Conservation (phyloP, 2,329 filamentous ascomycete genomes). For the Hypoxylon sp. region DNA sequence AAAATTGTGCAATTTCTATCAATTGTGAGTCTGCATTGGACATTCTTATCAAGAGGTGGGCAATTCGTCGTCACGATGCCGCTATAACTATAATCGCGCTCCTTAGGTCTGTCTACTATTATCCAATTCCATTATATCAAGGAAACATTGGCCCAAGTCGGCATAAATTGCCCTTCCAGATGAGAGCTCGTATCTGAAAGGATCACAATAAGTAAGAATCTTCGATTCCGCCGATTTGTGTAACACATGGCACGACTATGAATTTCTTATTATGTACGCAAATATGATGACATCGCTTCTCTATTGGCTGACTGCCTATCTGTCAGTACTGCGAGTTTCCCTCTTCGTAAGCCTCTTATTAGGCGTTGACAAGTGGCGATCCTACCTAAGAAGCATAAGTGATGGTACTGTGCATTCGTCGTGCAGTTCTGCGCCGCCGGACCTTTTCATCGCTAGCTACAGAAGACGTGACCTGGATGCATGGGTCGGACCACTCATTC, state of each 20-base stretch:
- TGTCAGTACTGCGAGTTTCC: conserved; percentile 28
- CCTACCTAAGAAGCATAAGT: conserved; percentile 34
- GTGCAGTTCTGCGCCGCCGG: conserved; percentile 20
- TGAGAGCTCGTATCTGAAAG: conserved; percentile 19
- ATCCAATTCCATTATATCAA: conserved; percentile 5
- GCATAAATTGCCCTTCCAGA: not conserved
- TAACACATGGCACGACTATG: conserved; percentile 35
- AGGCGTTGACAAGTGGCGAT: conserved; percentile 39
- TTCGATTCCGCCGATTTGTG: conserved; percentile 40
- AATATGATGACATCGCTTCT: conserved; percentile 22
- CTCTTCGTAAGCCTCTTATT: conserved; percentile 33
- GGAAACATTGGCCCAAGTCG: not conserved
- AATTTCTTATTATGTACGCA: conserved; percentile 32
- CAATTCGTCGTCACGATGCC: not conserved
- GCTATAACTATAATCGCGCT: not conserved
- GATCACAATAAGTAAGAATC: conserved; percentile 8
- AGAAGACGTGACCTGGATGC: conserved; percentile 31
- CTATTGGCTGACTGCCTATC: conserved; percentile 27
- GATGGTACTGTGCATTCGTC: conserved; percentile 24
- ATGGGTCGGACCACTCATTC: conserved; percentile 28
- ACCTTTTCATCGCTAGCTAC: conserved; percentile 25
- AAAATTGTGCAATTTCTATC: not conserved
- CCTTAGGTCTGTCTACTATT: conserved; percentile 7
- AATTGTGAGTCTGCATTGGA: not conserved
- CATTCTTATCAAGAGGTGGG: conserved; percentile 1